A percentile compares a stretch with the other conserved stretches of the same genome.
phyloP scores from a whole-genome alignment of 495 filamentous ascomycete genomes.

The Chaetomium fimeti region DNA sequence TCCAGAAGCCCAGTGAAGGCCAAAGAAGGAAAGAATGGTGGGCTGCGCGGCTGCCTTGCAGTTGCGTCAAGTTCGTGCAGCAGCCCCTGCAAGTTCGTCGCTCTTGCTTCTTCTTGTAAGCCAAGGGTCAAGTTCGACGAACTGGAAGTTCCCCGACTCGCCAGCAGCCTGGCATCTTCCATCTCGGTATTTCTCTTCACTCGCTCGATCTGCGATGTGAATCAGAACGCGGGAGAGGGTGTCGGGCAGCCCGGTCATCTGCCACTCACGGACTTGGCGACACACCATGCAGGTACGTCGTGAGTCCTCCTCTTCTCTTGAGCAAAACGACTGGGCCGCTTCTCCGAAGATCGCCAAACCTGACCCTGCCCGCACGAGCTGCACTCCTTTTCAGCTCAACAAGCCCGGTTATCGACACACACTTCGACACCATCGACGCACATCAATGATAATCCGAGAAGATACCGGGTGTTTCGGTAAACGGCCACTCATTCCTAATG shows the following conservation, averaged over 20 bases:
- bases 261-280: not conserved
- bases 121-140: not conserved
- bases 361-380: not conserved
- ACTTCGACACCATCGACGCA: not conserved
- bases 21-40: not conserved
- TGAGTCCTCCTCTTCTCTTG: conserved; percentile 2
- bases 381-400: not conserved
- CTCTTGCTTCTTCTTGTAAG: not conserved
- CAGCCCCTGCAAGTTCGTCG: conserved; percentile 13
- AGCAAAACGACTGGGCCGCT: conserved; percentile 2
- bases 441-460: not conserved
- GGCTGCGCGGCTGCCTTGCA: conserved; percentile 21
- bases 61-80: not conserved
- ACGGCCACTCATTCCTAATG: conserved; percentile 9
- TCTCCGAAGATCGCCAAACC: not conserved
- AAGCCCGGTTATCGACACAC: not conserved
- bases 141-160: conserved; percentile 17
- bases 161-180: not conserved
- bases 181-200: conserved; percentile 12
- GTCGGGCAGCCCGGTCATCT: conserved; percentile 20
- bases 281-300: conserved; percentile 26
- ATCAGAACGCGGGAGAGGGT: conserved; percentile 1
- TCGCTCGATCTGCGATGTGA: conserved; percentile 15
- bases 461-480: conserved; percentile 11
- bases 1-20: not conserved